Evolutionary conservation across 192 early-diverging fungal genomes (phyloP).

Genomic region (Umbelopsis vinacea): DNA sequence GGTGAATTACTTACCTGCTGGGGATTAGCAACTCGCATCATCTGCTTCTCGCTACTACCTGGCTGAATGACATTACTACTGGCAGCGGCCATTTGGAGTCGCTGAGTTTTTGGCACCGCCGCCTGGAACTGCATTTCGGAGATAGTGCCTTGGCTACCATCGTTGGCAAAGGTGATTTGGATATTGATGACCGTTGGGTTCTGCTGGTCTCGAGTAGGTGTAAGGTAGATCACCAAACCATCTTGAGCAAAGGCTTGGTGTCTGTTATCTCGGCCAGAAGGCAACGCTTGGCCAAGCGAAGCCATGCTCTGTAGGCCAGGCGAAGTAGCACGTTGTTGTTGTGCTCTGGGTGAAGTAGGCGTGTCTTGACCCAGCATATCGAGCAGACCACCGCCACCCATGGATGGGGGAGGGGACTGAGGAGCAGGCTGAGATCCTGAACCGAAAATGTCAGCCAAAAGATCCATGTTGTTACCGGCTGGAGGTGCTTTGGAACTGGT

Average conservation of each 20-base stretch:
- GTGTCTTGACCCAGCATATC: constrained; percentile 33
- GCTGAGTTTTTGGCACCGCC: constrained; percentile 92
- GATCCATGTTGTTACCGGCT: constrained; percentile 48
- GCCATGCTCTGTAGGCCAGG: constrained; percentile 28
- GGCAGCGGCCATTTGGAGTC: constrained; percentile 84
- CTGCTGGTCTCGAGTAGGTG: constrained; percentile 68
- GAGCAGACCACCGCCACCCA: constrained; percentile 30
- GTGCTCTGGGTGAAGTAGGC: constrained; percentile 15
- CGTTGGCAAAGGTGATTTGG: constrained; percentile 71
- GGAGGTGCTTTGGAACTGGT: constrained; percentile 33
- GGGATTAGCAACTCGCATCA: constrained; percentile 89
- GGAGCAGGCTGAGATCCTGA: constrained; percentile 31
- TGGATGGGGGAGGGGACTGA: constrained; percentile 36
- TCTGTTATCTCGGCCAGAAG: constrained; percentile 25
- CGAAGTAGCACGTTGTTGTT: background rate
- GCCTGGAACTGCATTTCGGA: constrained; percentile 82
- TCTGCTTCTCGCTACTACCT: constrained; percentile 72
- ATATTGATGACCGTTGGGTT: constrained; percentile 68
- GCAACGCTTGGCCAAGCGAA: constrained; percentile 11
- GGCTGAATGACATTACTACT: constrained; percentile 66
- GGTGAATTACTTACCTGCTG: too few relatives aligned
- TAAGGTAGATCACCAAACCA: constrained; percentile 76
- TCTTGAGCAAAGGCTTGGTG: constrained; percentile 79
- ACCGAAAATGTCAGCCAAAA: constrained; percentile 82
- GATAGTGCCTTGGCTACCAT: constrained; percentile 55